phyloP scores from a whole-genome alignment of 2,329 filamentous ascomycete species.

The Xylaria sp. region DNA sequence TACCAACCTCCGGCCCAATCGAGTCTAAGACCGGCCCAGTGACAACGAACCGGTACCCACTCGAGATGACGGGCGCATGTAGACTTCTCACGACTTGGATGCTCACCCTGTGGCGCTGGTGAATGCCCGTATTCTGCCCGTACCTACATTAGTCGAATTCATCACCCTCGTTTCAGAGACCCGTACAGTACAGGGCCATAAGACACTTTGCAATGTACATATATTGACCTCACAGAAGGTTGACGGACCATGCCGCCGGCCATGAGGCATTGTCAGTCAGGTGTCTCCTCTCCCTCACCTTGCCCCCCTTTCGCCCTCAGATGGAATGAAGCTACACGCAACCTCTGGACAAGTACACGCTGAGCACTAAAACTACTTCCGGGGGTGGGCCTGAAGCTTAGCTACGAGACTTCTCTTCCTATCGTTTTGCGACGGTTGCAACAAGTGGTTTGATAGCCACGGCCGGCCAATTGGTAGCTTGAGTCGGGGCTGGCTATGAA shows the following conservation, averaged over 20 bases:
- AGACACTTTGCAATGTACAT: neutral
- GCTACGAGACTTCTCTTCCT: constrained; percentile 4
- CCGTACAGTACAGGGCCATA: too few species aligned
- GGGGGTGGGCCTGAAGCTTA: neutral
- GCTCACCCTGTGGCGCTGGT: constrained; percentile 1
- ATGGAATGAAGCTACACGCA: neutral
- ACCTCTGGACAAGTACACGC: neutral
- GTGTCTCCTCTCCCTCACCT: neutral
- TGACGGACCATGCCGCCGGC: neutral
- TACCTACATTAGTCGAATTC: constrained; percentile 2
- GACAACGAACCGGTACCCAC: neutral
- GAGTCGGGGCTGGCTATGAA: neutral
- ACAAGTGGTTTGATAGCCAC: neutral
- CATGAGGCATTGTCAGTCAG: neutral
- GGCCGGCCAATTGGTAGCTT: constrained; percentile 13
- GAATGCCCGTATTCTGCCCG: neutral
- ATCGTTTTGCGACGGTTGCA: constrained; percentile 3
- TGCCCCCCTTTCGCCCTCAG: neutral
- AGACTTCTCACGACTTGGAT: neutral
- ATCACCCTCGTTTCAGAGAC: too few species aligned
- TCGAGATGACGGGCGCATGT: constrained; percentile 1
- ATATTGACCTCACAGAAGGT: neutral
- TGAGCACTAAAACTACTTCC: neutral
- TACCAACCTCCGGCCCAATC: neutral
- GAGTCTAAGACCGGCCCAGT: neutral